Conservation (phyloP, 192 early-diverging fungal species). For the Rhizophagus sp. region DNA sequence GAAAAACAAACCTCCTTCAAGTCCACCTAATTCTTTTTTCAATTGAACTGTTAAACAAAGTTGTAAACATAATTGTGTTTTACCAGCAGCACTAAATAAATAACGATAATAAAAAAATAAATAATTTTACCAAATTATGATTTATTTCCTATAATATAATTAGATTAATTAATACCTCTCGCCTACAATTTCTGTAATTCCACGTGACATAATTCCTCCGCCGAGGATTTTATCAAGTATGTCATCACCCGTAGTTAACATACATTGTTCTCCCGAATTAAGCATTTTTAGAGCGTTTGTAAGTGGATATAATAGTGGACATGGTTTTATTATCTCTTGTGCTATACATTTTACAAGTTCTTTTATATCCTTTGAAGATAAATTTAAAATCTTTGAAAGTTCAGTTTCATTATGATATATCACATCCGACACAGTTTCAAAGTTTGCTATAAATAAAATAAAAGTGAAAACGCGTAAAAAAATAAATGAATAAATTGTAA, state of each 20-base stretch:
- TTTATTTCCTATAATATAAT: too few relatives aligned
- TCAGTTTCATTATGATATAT: not conserved
- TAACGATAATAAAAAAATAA: not conserved
- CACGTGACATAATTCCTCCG: constrained; percentile 58
- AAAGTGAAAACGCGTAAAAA: not conserved
- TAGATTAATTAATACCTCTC: constrained; percentile 48
- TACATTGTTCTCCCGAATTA: constrained; percentile 28
- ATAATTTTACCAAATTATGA: not conserved
- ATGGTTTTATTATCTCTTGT: constrained; percentile 5
- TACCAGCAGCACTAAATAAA: constrained; percentile 70
- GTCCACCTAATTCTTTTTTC: constrained; percentile 54
- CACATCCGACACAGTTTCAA: constrained; percentile 22
- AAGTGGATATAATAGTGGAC: not conserved
- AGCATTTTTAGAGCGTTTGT: constrained; percentile 40
- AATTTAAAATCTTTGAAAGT: constrained; percentile 5
- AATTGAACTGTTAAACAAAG: constrained; percentile 70
- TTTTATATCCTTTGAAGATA: constrained; percentile 5
- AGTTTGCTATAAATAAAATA: constrained; percentile 13
- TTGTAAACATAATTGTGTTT: constrained; percentile 87
- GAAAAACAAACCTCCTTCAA: constrained; percentile 53
- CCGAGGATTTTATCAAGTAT: constrained; percentile 57
- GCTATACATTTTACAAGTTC: constrained; percentile 8
- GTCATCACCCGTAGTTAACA: constrained; percentile 54
- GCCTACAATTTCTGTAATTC: constrained; percentile 74
- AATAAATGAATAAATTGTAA: not conserved